Evolutionary conservation across 495 filamentous ascomycete species (phyloP), one percentile per base, ranked within the genome.

Genomic region (Penicillium samsonianum): DNA sequence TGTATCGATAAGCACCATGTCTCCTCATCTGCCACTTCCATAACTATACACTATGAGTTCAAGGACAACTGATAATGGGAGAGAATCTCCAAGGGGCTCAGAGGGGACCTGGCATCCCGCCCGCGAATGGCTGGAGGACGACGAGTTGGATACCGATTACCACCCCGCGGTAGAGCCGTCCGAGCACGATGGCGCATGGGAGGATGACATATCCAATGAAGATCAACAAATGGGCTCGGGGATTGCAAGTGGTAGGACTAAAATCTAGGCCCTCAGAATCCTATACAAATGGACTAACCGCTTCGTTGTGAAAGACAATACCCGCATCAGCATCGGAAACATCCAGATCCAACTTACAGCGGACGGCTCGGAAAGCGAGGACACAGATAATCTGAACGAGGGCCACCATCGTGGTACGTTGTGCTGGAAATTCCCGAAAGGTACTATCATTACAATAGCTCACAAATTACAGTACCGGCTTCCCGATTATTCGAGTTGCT

Each of bases 171-270:
- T 17, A 33, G 59, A 60, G 12, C 30, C 48, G 9, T 51, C 47
- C 30, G 54, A 54, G 0, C 41, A 57, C 9, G 60, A 62, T 16
- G 61, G 64, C 44, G 61, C 50, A 26, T 61, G 52, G 55, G 64
- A 63, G 44, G 58, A 65, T 45, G 60, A 65, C 53, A 64, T 43
- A 23, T 62, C 75, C 11, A 78, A 79, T 17, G 76, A 78, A 33
- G 78, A 84, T 62, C 72, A 79, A 58, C 80, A 82, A 64, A 80
- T 74, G 77, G 81, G 73, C 60, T 76, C 60, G 25, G 54, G 45
- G 6, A 35, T 57, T 35, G 50, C 59, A 23, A 60, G 71, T 59
- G 78, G 80, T 48, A 68, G n/a, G 23, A 71, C 73, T 10, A 74
- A 78, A 37, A 63, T 66, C 35, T 60, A 73, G 11, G 64, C 68